These are phyloP conservation scores for Cyberlindnera nakhonratchasimensis DNA, from an alignment of 805 yeast species.

Conservation along the genomic window DNA sequence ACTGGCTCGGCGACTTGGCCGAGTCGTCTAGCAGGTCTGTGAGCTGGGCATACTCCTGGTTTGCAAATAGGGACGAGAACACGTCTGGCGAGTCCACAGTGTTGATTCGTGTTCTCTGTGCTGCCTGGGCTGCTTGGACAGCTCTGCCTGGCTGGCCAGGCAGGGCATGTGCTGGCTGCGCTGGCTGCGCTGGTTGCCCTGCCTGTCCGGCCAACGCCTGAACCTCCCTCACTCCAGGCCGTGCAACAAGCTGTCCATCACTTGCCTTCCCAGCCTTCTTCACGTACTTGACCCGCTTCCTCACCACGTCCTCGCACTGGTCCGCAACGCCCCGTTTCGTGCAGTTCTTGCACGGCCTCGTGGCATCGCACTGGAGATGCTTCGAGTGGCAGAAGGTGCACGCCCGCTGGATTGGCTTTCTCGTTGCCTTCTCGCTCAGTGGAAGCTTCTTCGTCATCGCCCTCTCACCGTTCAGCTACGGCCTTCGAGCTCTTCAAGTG, in stretches of 20 bases:
- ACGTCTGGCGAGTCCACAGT: slow-evolving; percentile 26
- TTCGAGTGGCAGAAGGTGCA: slow-evolving; percentile 71
- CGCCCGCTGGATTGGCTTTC: slow-evolving; percentile 67
- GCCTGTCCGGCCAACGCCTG: too few relatives aligned
- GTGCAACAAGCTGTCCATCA: too few relatives aligned
- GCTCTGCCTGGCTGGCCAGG: too few relatives aligned
- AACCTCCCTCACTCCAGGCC: too few relatives aligned
- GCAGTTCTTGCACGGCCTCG: slow-evolving; percentile 71
- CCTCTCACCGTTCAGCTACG: too few relatives aligned
- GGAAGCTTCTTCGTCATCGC: slow-evolving; percentile 69
- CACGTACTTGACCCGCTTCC: slow-evolving; percentile 44
- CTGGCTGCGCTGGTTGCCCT: too few relatives aligned
- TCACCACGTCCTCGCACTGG: slow-evolving; percentile 53
- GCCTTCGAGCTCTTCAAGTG: background rate
- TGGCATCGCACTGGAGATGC: slow-evolving; percentile 67
- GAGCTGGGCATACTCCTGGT: slow-evolving; percentile 40
- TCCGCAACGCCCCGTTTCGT: slow-evolving; percentile 54
- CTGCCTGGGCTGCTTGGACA: too few relatives aligned
- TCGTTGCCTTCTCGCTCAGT: slow-evolving; percentile 44
- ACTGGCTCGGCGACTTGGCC: slow-evolving; percentile 23
- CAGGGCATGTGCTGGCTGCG: too few relatives aligned
- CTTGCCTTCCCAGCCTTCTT: slow-evolving; percentile 8
- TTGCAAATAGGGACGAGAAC: slow-evolving; percentile 33
- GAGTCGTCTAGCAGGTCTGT: slow-evolving; percentile 35
- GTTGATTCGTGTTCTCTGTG: slow-evolving; percentile 1